Base-by-base conservation (phyloP, 441 rosid species). In the Syzygium malaccense region DNA sequence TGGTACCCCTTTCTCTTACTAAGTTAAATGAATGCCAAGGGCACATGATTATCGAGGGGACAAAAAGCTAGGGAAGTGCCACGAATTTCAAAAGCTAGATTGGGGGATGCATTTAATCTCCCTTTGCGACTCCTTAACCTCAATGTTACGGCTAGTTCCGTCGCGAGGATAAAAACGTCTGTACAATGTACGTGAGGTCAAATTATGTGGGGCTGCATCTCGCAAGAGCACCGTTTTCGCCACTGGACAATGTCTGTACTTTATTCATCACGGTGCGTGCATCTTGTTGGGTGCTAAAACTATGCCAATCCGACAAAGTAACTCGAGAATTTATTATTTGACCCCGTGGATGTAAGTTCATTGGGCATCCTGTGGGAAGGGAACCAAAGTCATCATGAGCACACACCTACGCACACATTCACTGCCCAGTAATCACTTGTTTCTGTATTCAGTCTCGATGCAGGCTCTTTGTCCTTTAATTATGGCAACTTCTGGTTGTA, bases 191-290 rank as follows among this genome's bases (percentile, higher is more conserved):
- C 85, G 89, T 58, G 75, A 19, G 60, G 32, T 48, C 88, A 86
- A 86, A 58, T 83, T 88, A 88, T 86, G 88, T 88, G 90, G 71
- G 30, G 87, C 87, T 57, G 51, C 88, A 45, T 37, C 0, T 55
- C 55, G 32, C 56, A 51, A 66, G 12, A 54, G 13, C 54, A 64
- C 88, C 14, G 88, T 66, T 30, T 7, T 51, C 20, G 88, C 78
- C 60, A 45, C 84, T 20, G 48, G n/a, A 51, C 62, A 53, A 87
- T 87, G 88, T 87, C 88, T 66, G 88, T 53, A 32, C 88, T 66
- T 51, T 30, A 45, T 32, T 64, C 28, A 87, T 87, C 78, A 3
- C 30, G 32, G 6, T 48, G 71, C 78, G 7, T 26, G 7, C n/a
- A 86, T 20, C 5, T 45, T 86, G 55, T 86, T 49, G 64, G 64